phyloP scores from a whole-genome alignment of 73 alveolate species.

The Diophrys appendiculata region DNA sequence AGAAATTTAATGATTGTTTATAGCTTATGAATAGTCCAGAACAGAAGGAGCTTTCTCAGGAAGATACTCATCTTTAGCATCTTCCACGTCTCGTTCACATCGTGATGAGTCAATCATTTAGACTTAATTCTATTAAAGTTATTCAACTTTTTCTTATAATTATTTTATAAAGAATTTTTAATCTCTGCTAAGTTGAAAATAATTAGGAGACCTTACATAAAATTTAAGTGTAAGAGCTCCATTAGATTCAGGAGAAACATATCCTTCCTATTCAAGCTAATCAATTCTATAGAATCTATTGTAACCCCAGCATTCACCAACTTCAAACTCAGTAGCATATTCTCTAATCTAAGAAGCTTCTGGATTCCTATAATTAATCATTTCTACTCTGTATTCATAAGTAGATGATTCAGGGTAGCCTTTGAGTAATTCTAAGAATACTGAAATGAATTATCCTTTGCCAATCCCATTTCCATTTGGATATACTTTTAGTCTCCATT shows the following conservation, averaged over 20 bases:
- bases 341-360: slow-evolving; percentile 73
- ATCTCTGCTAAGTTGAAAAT: slow-evolving; percentile 77
- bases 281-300: slow-evolving; percentile 89
- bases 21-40: not conserved
- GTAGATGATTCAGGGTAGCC: slow-evolving; percentile 79
- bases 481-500: slow-evolving; percentile 94
- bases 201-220: slow-evolving; percentile 91
- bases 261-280: slow-evolving; percentile 86
- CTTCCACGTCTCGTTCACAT: not conserved
- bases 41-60: too few species aligned
- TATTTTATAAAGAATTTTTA: slow-evolving; percentile 76
- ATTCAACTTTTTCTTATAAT: slow-evolving; percentile 56
- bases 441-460: slow-evolving; percentile 78
- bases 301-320: slow-evolving; percentile 99
- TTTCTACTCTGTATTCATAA: slow-evolving; percentile 92
- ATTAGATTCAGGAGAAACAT: slow-evolving; percentile 52
- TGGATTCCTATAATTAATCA: slow-evolving; percentile 79
- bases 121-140: slow-evolving; percentile 1
- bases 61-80: too few species aligned
- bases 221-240: slow-evolving; percentile 80
- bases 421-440: slow-evolving; percentile 89
- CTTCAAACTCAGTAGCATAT: slow-evolving; percentile 92
- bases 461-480: slow-evolving; percentile 96
- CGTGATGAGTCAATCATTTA: not conserved
- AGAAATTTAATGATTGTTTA: not conserved